Conservation (phyloP, 1,284 basidiomycete species). For the Ganoderma lucidum region DNA sequence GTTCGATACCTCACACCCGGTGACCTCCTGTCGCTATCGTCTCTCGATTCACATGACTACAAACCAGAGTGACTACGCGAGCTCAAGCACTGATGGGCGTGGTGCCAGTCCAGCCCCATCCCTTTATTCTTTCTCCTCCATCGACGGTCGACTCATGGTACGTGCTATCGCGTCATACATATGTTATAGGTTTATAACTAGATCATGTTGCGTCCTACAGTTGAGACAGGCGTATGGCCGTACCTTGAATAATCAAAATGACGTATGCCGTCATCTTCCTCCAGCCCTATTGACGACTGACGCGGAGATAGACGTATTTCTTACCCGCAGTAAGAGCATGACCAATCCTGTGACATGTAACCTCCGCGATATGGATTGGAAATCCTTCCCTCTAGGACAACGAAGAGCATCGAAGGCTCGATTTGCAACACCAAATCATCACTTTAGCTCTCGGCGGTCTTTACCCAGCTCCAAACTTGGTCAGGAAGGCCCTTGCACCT, state of each 20-base stretch:
- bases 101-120: constrained; percentile 43
- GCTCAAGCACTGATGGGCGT: constrained; percentile 29
- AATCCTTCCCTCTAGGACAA: constrained; percentile 37
- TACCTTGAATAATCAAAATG: constrained; percentile 44
- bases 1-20: constrained; percentile 24
- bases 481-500: constrained; percentile 42
- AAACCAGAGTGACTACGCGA: constrained; percentile 23
- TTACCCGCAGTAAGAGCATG: constrained; percentile 39
- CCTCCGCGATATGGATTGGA: constrained; percentile 8
- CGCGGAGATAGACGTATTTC: constrained; percentile 38
- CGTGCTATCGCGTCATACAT: constrained; percentile 8
- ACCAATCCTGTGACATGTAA: constrained; percentile 3
- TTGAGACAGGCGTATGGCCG: constrained; percentile 43
- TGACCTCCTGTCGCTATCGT: constrained; percentile 7
- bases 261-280: constrained; percentile 33
- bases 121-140: constrained; percentile 44
- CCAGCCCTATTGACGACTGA: constrained; percentile 15
- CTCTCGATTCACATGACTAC: constrained; percentile 24
- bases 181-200: neutral
- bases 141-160: constrained; percentile 43
- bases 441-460: constrained; percentile 41
- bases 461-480: constrained; percentile 41
- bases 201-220: constrained; percentile 24
- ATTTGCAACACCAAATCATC: constrained; percentile 45
- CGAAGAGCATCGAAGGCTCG: constrained; percentile 46